Percentiles rank a stretch among this genome's conserved stretches.
These are phyloP conservation scores for Cocos nucifera DNA, from an alignment of 176 grass and related monocot genomes.

Conservation along the genomic window DNA sequence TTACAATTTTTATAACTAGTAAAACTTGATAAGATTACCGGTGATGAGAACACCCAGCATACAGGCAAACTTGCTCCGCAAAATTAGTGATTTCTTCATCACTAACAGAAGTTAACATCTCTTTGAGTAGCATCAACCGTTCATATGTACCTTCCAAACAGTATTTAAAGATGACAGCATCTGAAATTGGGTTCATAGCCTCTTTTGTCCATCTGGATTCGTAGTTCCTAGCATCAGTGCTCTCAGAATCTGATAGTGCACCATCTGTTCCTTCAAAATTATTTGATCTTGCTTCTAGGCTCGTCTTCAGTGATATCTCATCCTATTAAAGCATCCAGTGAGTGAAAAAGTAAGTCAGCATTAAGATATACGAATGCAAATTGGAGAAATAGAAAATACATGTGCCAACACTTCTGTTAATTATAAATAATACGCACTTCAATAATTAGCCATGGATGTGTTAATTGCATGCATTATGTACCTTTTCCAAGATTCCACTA, in stretches of 20 bases:
- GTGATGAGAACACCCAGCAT: constrained; percentile 92
- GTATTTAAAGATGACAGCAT: constrained; percentile 69
- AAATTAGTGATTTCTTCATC: constrained; percentile 60
- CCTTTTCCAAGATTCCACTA: constrained; percentile 31
- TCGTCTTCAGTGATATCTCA: constrained; percentile 26
- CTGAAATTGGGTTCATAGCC: constrained; percentile 35
- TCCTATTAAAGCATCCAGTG: neutral
- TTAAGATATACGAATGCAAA: too few species aligned
- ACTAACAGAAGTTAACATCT: constrained; percentile 32
- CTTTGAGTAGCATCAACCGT: constrained; percentile 55
- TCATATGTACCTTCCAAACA: constrained; percentile 69
- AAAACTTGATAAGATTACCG: constrained; percentile 26
- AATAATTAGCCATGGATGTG: neutral
- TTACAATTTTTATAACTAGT: too few species aligned
- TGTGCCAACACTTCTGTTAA: too few species aligned
- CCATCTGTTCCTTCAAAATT: constrained; percentile 40
- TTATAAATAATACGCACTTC: too few species aligned
- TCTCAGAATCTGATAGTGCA: constrained; percentile 59
- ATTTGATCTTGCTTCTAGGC: constrained; percentile 29
- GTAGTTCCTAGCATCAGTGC: constrained; percentile 43
- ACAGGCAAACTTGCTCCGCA: constrained; percentile 58
- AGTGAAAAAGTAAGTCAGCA: too few species aligned
- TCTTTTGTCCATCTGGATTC: constrained; percentile 45
- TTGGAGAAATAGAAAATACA: too few species aligned
- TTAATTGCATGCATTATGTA: constrained; percentile 16